phyloP scores from a whole-genome alignment of 306 rosid genomes.

The Pyrus betulifolia region DNA sequence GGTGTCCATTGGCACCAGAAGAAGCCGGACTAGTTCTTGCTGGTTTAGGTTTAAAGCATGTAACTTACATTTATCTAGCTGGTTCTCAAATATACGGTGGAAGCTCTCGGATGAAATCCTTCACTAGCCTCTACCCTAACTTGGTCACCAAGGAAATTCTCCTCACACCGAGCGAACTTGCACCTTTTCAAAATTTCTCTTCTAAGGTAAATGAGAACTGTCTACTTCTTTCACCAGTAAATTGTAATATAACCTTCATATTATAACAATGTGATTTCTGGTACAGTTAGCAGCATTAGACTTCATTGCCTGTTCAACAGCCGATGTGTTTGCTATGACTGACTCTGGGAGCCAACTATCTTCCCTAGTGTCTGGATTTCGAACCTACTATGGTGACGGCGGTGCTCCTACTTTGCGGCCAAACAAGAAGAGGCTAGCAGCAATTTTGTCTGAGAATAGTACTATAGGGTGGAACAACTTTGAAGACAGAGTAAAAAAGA shows the following conservation, averaged over 20 bases:
- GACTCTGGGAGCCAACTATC: constrained; percentile 98
- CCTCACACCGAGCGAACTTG: constrained; percentile 65
- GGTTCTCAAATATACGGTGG: constrained; percentile 82
- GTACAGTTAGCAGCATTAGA: constrained; percentile 93
- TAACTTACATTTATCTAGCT: constrained; percentile 77
- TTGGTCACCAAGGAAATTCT: constrained; percentile 77
- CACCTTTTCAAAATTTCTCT: constrained; percentile 75
- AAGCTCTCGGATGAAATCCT: constrained; percentile 59
- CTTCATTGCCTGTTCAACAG: constrained; percentile 82
- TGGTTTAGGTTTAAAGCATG: constrained; percentile 59
- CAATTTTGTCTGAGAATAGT: constrained; percentile 55
- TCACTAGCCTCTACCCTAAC: constrained; percentile 76
- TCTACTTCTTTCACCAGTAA: neutral
- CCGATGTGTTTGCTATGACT: constrained; percentile 92
- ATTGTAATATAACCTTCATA: neutral
- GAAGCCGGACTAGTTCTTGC: constrained; percentile 95
- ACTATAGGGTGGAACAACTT: constrained; percentile 63
- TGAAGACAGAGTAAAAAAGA: constrained; percentile 69
- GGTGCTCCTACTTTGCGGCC: constrained; percentile 76
- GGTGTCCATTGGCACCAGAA: constrained; percentile 94
- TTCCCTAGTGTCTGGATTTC: constrained; percentile 82
- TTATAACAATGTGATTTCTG: neutral
- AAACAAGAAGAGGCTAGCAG: constrained; percentile 79
- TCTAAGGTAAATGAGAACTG: constrained; percentile 55
- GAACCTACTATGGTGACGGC: constrained; percentile 69